A percentile compares a stretch with the other conserved stretches of the same genome.
These are phyloP conservation scores for Cytospora mali DNA, from an alignment of 2,329 filamentous ascomycete genomes.

Conservation along the genomic window DNA sequence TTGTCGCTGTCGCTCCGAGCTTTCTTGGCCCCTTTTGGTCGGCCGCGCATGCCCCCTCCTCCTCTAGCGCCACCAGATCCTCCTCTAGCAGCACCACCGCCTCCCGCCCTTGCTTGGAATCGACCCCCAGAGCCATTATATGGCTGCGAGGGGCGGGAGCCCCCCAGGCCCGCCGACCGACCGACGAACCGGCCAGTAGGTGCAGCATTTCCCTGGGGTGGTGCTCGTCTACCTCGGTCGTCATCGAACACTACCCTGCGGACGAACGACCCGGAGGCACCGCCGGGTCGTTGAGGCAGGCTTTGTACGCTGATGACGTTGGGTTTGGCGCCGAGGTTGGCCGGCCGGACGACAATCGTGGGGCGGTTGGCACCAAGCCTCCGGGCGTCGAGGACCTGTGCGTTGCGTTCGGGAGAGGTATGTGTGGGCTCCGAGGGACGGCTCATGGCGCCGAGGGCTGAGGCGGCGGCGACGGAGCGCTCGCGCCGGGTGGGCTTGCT, in stretches of 20 bases:
- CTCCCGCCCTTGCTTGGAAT: background rate
- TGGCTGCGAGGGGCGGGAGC: background rate
- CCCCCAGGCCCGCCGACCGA: background rate
- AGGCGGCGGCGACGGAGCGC: constrained; percentile 27
- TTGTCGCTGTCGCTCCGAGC: background rate
- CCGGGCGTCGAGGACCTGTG: background rate
- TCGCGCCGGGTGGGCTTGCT: constrained; percentile 18
- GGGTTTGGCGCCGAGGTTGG: background rate
- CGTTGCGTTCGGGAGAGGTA: background rate
- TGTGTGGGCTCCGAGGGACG: constrained; percentile 6
- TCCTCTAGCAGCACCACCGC: background rate
- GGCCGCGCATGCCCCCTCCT: constrained; percentile 1
- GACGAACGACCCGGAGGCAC: background rate
- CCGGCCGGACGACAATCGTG: background rate
- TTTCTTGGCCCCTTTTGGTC: background rate
- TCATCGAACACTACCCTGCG: background rate
- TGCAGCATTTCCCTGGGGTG: background rate
- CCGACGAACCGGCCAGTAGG: background rate
- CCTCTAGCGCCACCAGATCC: background rate
- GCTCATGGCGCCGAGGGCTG: constrained; percentile 25
- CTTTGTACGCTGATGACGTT: constrained; percentile 26
- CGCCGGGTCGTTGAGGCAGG: constrained; percentile 16
- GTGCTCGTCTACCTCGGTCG: background rate
- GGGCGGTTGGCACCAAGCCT: background rate
- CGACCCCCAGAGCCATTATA: background rate